Evolutionary conservation across 768 basidiomycete genomes (phyloP).

Genomic region (Mrakia gelida): DNA sequence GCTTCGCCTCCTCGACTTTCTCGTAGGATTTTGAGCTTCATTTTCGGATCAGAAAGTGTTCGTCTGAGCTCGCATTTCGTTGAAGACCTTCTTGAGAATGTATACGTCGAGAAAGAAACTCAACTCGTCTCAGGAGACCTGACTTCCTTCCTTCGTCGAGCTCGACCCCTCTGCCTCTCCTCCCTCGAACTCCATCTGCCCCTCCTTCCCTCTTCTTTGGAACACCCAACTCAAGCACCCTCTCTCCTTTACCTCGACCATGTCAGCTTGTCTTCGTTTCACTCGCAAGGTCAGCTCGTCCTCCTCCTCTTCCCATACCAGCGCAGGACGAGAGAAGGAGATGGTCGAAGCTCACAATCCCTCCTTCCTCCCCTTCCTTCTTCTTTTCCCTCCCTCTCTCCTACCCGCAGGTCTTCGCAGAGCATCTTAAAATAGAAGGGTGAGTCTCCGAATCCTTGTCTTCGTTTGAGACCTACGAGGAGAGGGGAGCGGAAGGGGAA

Average conservation of each 20-base stretch:
- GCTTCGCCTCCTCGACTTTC: neutral
- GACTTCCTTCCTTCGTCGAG: neutral
- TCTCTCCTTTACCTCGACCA: too few species aligned
- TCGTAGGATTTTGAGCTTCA: too few species aligned
- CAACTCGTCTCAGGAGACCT: too few species aligned
- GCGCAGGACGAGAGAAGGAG: neutral
- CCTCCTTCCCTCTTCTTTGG: neutral
- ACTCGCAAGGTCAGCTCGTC: neutral
- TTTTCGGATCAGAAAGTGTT: too few species aligned
- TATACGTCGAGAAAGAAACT: too few species aligned
- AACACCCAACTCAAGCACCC: neutral
- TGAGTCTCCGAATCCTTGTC: neutral
- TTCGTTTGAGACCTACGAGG: neutral
- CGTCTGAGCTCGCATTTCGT: too few species aligned
- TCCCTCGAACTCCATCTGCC: neutral
- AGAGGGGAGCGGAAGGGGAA: too few species aligned
- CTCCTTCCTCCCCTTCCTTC: neutral
- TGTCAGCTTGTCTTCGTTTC: conserved; percentile 27
- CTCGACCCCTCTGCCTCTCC: neutral
- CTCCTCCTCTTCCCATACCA: neutral
- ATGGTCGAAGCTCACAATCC: neutral
- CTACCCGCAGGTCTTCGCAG: conserved; percentile 28
- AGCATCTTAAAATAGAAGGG: conserved; percentile 18
- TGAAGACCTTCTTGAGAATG: too few species aligned
- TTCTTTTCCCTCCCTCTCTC: neutral